phyloP scores from a whole-genome alignment of 2,329 filamentous ascomycete genomes.

The Aspergillus bombycis region DNA sequence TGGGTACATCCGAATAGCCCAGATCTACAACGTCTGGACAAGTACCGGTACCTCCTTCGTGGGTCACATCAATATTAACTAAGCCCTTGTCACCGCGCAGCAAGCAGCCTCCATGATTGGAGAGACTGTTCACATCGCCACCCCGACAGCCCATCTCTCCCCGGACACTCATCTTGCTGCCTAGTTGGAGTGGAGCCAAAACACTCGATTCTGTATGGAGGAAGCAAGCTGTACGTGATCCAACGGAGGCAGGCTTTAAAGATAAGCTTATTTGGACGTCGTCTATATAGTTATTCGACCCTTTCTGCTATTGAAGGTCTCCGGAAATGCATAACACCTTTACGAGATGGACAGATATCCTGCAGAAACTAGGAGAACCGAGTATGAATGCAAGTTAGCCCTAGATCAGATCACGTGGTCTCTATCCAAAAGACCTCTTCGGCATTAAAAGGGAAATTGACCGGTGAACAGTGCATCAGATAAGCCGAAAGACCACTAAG shows the following conservation, averaged over 20 bases:
- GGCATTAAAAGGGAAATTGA: slow-evolving; percentile 7
- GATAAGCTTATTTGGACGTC: slow-evolving; percentile 26
- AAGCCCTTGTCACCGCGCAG: slow-evolving; percentile 5
- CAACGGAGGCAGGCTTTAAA: slow-evolving; percentile 9
- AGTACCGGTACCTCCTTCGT: slow-evolving; percentile 12
- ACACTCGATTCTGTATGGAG: slow-evolving; percentile 12
- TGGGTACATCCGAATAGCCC: slow-evolving; percentile 4
- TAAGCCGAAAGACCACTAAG: slow-evolving; percentile 1
- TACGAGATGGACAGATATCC: not conserved
- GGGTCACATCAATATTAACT: slow-evolving; percentile 9
- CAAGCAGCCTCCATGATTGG: slow-evolving; percentile 9
- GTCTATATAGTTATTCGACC: not conserved
- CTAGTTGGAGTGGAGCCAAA: slow-evolving; percentile 21
- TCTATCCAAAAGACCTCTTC: not conserved
- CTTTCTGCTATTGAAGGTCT: not conserved
- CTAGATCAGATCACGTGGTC: slow-evolving; percentile 12
- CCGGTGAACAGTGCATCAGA: slow-evolving; percentile 1
- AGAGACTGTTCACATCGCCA: slow-evolving; percentile 10
- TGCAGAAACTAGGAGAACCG: not conserved
- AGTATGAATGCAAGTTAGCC: not conserved
- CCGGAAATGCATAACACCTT: not conserved
- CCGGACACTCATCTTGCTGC: slow-evolving; percentile 14
- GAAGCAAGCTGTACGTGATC: not conserved
- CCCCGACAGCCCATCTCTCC: slow-evolving; percentile 1
- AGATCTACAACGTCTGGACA: slow-evolving; percentile 2